Evolutionary conservation across 768 basidiomycete species (phyloP).

Genomic region (Mycena galericulata): DNA sequence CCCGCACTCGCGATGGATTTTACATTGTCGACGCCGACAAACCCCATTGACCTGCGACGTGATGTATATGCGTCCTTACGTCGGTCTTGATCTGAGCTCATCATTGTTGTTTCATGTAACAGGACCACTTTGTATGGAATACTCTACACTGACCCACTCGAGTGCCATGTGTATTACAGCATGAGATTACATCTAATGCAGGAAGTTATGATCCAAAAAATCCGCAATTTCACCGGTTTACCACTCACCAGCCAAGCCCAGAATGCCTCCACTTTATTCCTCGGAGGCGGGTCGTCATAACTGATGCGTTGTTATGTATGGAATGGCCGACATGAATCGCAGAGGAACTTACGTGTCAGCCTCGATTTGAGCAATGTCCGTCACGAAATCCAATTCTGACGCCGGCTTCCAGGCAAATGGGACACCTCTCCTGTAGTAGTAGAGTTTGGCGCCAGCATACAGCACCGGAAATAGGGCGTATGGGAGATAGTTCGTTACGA

Average conservation of each 20-base stretch:
- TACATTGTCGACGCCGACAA: constrained; percentile 73
- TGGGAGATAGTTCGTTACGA: constrained; percentile 88
- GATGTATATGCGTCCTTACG: not conserved
- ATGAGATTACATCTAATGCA: constrained; percentile 11
- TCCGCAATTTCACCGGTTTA: not conserved
- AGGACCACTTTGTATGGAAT: not conserved
- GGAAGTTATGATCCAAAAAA: not conserved
- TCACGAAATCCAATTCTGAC: constrained; percentile 91
- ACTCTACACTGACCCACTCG: no score
- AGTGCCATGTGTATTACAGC: no score
- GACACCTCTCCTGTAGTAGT: constrained; percentile 52
- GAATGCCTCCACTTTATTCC: constrained; percentile 73
- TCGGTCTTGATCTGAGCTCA: not conserved
- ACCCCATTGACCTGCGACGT: constrained; percentile 29
- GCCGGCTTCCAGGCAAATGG: no score
- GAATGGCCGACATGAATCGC: no score
- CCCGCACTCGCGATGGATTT: constrained; percentile 61
- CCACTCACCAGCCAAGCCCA: constrained; percentile 81
- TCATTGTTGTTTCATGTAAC: not conserved
- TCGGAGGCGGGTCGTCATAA: constrained; percentile 79
- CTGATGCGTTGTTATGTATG: no score
- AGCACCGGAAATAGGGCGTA: constrained; percentile 77
- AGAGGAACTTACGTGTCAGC: constrained; percentile 70
- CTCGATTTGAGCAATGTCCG: constrained; percentile 75
- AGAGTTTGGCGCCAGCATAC: constrained; percentile 70